Percentiles rank a stretch among this genome's conserved stretches.
Evolutionary conservation across 2,329 filamentous ascomycete genomes (phyloP).

Genomic region (Ciborinia camelliae): DNA sequence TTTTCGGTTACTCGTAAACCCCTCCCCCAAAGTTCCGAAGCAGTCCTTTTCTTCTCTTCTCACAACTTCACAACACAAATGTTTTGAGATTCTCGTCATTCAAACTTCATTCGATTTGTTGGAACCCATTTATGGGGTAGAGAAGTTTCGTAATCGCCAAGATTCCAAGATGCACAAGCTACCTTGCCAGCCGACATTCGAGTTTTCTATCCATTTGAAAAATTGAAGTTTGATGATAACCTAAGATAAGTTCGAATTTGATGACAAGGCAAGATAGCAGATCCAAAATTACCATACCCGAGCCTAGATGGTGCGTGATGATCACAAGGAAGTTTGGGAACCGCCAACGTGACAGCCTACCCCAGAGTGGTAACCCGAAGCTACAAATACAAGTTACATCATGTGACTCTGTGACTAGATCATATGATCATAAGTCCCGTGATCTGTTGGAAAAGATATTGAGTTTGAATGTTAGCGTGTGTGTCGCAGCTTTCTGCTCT

Average conservation of each 20-base stretch:
- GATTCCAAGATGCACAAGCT: neutral
- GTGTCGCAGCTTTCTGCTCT: too few species aligned
- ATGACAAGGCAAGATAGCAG: slow-evolving; percentile 1
- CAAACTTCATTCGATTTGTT: neutral
- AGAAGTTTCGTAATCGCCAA: neutral
- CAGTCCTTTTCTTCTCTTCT: neutral
- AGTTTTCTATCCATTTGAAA: neutral
- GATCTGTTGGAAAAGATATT: too few species aligned
- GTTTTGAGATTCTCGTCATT: neutral
- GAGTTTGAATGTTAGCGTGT: too few species aligned
- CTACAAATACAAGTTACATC: rapidly evolving
- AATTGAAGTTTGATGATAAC: neutral
- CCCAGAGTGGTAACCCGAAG: too few species aligned
- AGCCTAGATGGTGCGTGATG: neutral
- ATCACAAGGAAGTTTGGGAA: neutral
- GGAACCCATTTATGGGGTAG: neutral
- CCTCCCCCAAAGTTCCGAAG: neutral
- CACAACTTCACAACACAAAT: neutral
- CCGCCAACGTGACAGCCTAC: too few species aligned
- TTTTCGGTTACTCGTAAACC: neutral
- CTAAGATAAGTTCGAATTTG: neutral
- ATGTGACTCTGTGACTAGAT: neutral
- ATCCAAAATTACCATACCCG: neutral
- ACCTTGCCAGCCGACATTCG: neutral
- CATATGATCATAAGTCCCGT: too few species aligned